Base-by-base conservation (phyloP, 2,329 filamentous ascomycete species). In the Ascochyta rabiei region DNA sequence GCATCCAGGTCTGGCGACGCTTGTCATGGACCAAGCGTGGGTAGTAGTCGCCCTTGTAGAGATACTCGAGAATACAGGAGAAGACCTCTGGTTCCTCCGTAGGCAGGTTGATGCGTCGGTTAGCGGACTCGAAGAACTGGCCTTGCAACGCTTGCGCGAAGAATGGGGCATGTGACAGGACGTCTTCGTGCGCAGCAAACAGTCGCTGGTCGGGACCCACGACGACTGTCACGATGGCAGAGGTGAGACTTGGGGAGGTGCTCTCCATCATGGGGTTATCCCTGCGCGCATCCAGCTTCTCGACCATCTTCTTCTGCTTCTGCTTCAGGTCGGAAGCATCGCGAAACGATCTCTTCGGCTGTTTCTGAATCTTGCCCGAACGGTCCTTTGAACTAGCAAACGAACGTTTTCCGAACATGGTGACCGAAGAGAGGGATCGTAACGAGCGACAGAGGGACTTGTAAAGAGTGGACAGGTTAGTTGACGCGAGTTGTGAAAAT, bases 21-120 rank as follows among this genome's bases (percentile, higher is more conserved):
- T 90, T 91, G 84, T 90, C 90, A 77, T 91, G 90, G 67, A 96
- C 74, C 80, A 97, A 83, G 76, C 91, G 90, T 52, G 93, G 93
- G 77, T 90, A 95, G 80, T 96, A 96, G 83, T 96, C 92, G 65
- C 90, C 91, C 82, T 96, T 96, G 88, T 97, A 97, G 65, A 97
- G 86, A 77, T 93, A 97, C 81, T 97, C 93, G 80, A 97, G 91
- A 70, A 97, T 83, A 71, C 89, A 93, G 75, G 91, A 96, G 78
- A 97, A 90, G 76, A 96, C 85, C 82, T 96, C 92, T 66, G 93
- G 91, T 81, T 96, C 91, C 83, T 86, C 85, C 66, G 85, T 82
- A 84, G 89, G 81, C 82, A 89, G 81, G 85, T 88, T 77, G 85
- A 91, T 86, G 86, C 90, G 85, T 81, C 90, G 87, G 83, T 86